Percentiles rank a stretch among this genome's conserved stretches.
Conservation (phyloP, 345 rosid species). For the Brassica cretica region DNA sequence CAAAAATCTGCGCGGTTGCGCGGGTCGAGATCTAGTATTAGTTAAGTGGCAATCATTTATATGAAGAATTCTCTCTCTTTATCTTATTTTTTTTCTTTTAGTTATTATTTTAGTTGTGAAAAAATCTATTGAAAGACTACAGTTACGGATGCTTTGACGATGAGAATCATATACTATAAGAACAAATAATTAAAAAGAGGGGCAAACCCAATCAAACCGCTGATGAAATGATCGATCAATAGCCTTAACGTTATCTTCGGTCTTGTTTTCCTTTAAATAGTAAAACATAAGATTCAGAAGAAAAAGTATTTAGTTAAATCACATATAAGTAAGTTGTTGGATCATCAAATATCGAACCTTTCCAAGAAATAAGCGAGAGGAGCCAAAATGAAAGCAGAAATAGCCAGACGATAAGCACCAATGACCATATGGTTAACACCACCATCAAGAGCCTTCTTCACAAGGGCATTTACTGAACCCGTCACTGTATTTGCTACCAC, state of each 20-base stretch:
- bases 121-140: too few relatives aligned
- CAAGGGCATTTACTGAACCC: slow-evolving; percentile 58
- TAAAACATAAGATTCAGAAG: not conserved
- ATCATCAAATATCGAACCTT: slow-evolving; percentile 45
- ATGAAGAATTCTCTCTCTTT: not conserved
- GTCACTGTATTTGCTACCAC: slow-evolving; percentile 50
- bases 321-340: not conserved
- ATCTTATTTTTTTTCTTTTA: not conserved
- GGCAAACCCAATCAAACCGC: slow-evolving; percentile 50
- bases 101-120: too few relatives aligned
- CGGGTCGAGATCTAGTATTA: too few relatives aligned
- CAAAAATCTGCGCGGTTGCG: too few relatives aligned
- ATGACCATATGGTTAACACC: slow-evolving; percentile 66
- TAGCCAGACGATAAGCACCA: slow-evolving; percentile 62
- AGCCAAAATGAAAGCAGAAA: slow-evolving; percentile 60
- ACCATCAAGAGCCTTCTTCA: slow-evolving; percentile 60
- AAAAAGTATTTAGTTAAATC: not conserved
- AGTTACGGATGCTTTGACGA: too few relatives aligned
- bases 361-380: slow-evolving; percentile 68
- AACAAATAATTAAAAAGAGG: not conserved
- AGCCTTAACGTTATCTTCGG: slow-evolving; percentile 42
- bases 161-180: not conserved
- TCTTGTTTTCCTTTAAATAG: slow-evolving; percentile 43
- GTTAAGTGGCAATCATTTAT: too few relatives aligned
- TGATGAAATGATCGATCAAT: slow-evolving; percentile 46